Base-by-base conservation (phyloP, 768 basidiomycete species). In the Pulveroboletus sp. region DNA sequence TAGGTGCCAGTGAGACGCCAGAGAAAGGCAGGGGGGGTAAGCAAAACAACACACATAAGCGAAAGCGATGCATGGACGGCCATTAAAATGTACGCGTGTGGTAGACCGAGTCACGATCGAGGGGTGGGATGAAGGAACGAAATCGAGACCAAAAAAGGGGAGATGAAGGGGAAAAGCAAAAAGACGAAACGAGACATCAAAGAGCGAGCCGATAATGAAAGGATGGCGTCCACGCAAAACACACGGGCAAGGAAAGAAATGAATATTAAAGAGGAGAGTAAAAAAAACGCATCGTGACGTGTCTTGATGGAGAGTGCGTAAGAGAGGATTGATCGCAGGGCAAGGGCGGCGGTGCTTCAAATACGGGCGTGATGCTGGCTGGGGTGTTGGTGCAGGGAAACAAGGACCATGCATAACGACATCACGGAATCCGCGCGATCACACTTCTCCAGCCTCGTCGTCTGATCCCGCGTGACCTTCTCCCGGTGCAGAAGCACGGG, bases 61-160 rank as follows among this genome's bases (percentile, higher is more conserved):
- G 52, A 64, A 51, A 50, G 56, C 49, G 50, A 41, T 42, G 31
- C 35, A n/a, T 32, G 31, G 45, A 46, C 37, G 52, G 40, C 50
- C 5, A 67, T 63, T 64, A 64, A 58, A 58, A 51, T 50, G 53
- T 59, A 67, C 51, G 57, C 21, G 56, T 57, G 50, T 35, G 45
- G 14, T 59, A 59, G 40, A n/a, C 30, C 17, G 28, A 30, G 30
- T 36, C 12, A 8, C 43, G 32, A 32, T 40, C n/a, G 50, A 42
- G 41, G 30, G 8, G 15, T 28, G 10, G 18, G 49, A 45, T 24
- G n/a, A 38, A 41, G 24, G 17, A 49, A 42, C 21, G 21, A 21
- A 21, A 21, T 21, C 21, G 39, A 18, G 43, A 43, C 7, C 30
- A 26, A 46, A 39, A 9, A 28, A 28, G 27, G 27, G 27, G 6